These are phyloP conservation scores for Termitomyces sp. DNA, from an alignment of 768 basidiomycete genomes.

Conservation along the genomic window DNA sequence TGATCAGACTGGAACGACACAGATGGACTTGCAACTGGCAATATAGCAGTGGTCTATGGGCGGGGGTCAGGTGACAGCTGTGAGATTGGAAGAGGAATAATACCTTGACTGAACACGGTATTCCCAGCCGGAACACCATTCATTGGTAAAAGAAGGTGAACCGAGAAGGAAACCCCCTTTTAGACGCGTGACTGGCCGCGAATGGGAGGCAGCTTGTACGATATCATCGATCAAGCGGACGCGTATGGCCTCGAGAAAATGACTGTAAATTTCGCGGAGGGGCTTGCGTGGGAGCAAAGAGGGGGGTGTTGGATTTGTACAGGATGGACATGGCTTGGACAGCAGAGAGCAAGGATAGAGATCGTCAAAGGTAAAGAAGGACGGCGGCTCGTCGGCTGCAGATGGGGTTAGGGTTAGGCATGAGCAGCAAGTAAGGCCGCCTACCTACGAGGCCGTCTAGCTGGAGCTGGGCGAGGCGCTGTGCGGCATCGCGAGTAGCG, in stretches of 20 bases:
- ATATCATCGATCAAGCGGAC: conserved; percentile 51
- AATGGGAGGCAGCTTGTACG: conserved; percentile 32
- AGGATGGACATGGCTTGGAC: conserved; percentile 34
- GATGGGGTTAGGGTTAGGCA: conserved; percentile 20
- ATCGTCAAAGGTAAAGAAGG: conserved; percentile 42
- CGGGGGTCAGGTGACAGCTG: conserved; percentile 10
- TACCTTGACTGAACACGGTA: conserved; percentile 47
- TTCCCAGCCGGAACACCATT: conserved; percentile 69
- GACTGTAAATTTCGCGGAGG: conserved; percentile 39
- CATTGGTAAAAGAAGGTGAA: conserved; percentile 36
- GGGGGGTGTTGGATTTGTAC: conserved; percentile 20
- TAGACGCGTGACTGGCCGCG: conserved; percentile 42
- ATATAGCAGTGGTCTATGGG: conserved; percentile 52
- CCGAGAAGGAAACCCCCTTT: conserved; percentile 64
- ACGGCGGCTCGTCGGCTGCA: conserved; percentile 36
- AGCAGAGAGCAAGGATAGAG: conserved; percentile 49
- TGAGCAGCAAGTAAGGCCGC: conserved; percentile 25
- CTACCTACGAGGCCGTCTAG: conserved; percentile 52
- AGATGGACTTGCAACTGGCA: conserved; percentile 58
- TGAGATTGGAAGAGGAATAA: conserved; percentile 4
- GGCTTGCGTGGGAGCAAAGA: conserved; percentile 37
- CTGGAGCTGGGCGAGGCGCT: conserved; percentile 31
- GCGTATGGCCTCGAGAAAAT: conserved; percentile 65
- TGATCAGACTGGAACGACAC: conserved; percentile 38
- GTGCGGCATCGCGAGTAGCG: conserved; percentile 23